phyloP scores from a whole-genome alignment of 139 green algal genomes.

The Chlamydomonas sp. region DNA sequence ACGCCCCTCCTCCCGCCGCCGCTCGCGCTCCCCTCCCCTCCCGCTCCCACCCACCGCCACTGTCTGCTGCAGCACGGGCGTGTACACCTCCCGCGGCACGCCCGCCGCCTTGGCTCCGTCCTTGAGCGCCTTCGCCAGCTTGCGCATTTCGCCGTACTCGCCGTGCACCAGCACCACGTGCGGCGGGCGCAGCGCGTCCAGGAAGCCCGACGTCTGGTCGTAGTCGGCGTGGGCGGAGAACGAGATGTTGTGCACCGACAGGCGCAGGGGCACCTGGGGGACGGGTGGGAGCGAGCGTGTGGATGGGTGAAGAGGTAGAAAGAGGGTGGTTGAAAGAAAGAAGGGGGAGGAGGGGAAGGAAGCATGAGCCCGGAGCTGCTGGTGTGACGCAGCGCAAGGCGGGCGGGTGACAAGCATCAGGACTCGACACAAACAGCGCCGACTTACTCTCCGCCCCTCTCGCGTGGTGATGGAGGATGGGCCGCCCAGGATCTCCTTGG shows the following conservation, averaged over 20 bases:
- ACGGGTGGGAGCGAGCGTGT: not conserved
- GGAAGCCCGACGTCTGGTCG: slow-evolving; percentile 94
- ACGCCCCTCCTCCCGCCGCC: not conserved
- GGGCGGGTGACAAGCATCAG: not conserved
- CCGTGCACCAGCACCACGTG: slow-evolving; percentile 98
- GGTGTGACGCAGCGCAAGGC: no score
- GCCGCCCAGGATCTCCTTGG: slow-evolving; percentile 90
- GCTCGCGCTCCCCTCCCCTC: no score
- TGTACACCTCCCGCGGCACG: slow-evolving; percentile 69
- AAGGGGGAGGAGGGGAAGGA: not conserved
- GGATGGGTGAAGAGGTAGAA: not conserved
- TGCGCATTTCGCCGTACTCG: slow-evolving; percentile 82
- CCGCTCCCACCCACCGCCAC: slow-evolving; percentile 35
- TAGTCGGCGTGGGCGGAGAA: slow-evolving; percentile 99
- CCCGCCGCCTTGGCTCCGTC: slow-evolving; percentile 60
- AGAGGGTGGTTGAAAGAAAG: not conserved
- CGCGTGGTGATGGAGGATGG: slow-evolving; percentile 78
- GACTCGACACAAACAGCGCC: not conserved
- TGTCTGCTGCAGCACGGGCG: slow-evolving; percentile 65
- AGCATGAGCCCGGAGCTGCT: no score
- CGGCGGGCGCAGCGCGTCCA: slow-evolving; percentile 83
- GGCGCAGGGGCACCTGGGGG: slow-evolving; percentile 81
- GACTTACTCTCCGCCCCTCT: slow-evolving; percentile 71
- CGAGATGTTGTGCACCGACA: slow-evolving; percentile 93
- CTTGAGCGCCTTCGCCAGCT: slow-evolving; percentile 81